Conservation (phyloP, 768 basidiomycete species). For the Lentinula boryana region DNA sequence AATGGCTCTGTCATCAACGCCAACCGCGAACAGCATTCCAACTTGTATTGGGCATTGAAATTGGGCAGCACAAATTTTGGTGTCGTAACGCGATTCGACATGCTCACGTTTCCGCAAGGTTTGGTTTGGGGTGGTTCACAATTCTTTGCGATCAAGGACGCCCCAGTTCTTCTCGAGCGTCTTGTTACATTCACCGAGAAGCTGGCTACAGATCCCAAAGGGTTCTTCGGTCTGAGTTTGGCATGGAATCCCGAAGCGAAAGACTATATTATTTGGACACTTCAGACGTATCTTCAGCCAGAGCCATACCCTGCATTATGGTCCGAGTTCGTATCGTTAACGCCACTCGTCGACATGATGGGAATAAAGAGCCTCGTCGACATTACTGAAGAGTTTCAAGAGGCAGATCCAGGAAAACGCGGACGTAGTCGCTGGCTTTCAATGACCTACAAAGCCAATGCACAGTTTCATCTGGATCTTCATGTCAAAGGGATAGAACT, state of each 20-base stretch:
- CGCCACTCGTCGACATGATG: conserved; percentile 11
- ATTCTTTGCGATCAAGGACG: conserved; percentile 10
- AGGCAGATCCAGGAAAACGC: conserved; percentile 8
- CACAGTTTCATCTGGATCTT: conserved; percentile 10
- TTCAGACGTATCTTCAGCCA: conserved; percentile 11
- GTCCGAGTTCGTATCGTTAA: conserved; percentile 5
- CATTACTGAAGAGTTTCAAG: conserved; percentile 12
- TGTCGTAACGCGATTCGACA: conserved; percentile 17
- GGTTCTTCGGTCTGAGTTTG: conserved; percentile 9
- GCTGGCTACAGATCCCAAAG: conserved; percentile 10
- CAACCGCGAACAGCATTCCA: conserved; percentile 4
- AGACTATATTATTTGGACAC: conserved; percentile 13
- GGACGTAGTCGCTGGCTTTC: conserved; percentile 11
- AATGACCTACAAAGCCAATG: conserved; percentile 12
- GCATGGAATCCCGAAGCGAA: conserved; percentile 9
- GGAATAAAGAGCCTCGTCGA: conserved; percentile 10
- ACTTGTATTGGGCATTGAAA: conserved; percentile 16
- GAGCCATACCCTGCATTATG: conserved; percentile 10
- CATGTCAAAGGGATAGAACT: conserved; percentile 11
- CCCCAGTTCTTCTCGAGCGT: conserved; percentile 9
- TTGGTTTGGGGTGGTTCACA: conserved; percentile 13
- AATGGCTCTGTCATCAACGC: conserved; percentile 12
- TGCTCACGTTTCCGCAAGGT: conserved; percentile 11
- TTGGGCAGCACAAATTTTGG: conserved; percentile 17
- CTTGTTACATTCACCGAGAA: conserved; percentile 11